Base-by-base conservation (phyloP, 495 filamentous ascomycete genomes). In the Aspergillus cavernicola region DNA sequence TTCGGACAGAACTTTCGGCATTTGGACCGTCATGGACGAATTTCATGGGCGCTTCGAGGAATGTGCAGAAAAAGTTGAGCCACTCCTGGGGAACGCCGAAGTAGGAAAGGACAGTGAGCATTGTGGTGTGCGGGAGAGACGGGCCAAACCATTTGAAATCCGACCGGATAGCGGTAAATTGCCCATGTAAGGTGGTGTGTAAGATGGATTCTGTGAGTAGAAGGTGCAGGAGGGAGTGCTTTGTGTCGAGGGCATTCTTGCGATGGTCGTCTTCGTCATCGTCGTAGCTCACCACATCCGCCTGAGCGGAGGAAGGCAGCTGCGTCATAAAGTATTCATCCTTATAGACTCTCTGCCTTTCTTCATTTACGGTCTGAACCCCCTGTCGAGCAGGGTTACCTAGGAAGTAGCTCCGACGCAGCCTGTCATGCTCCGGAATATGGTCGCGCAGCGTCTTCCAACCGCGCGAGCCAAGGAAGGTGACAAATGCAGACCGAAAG, bases 91-190 rank as follows among this genome's bases (percentile, higher is more conserved):
- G 73, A 2, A 87, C 72, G 2, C 83, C 84, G 52, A 88, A 82
- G 66, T 83, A 85, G 6, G 67, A 63, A 32, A 87, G 58, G 1
- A 84, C 76, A 0, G 74, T 63, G 13, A 80, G 50, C 12, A 86
- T 75, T 0, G 82, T 84, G 24, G 73, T 60, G 52, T 88, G 85
- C 3, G 85, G 73, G 22, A 88, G 70, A 4, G 80, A 73, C 2
- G 84, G 81, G 26, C 79, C 78, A 61, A 83, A 85, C 64, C 73
- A 82, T 37, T 83, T 70, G 55, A 87, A 86, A 42, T 81, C 76
- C 8, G 84, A 85, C 6, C 80, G 76, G 24, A 87, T 63, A 12
- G 75, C 77, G 5, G 84, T 86, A 40, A 87, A 76, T 18, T 82
- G 72, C 6, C 78, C 79, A 47, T 80, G 74, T 0, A 82, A 57